Conservation (phyloP, 2,329 filamentous ascomycete species). For the Beauveria pseudobassiana region DNA sequence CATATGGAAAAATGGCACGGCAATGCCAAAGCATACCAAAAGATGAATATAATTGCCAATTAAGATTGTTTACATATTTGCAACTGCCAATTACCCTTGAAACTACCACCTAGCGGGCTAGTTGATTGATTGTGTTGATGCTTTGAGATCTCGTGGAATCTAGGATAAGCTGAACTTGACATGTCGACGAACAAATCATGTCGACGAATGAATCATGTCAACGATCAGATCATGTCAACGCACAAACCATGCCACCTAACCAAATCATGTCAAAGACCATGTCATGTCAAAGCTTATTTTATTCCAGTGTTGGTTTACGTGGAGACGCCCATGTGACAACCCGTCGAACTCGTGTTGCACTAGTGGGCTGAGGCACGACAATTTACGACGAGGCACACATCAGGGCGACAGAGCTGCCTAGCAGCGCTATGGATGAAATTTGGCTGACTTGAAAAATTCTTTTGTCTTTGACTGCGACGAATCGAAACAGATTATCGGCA, state of each 20-base stretch:
- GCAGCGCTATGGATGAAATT: background rate
- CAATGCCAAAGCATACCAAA: slow-evolving; percentile 1
- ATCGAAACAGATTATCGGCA: background rate
- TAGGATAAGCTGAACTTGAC: background rate
- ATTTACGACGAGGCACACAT: slow-evolving; percentile 4
- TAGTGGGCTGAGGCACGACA: background rate
- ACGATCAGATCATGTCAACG: background rate
- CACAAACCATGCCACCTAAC: background rate
- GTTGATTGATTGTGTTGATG: background rate
- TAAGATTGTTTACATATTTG: background rate
- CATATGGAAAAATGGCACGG: background rate
- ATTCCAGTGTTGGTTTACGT: background rate
- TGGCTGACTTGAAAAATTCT: background rate
- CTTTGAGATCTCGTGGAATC: background rate
- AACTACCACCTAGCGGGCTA: no score
- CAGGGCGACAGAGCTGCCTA: background rate
- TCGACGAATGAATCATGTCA: background rate
- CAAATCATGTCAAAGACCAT: background rate
- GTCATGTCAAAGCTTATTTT: background rate
- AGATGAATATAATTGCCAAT: slow-evolving; percentile 7
- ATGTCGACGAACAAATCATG: background rate
- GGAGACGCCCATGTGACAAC: slow-evolving; percentile 8
- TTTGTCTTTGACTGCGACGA: background rate
- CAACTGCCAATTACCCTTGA: no score
- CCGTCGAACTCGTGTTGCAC: slow-evolving; percentile 1